Evolutionary conservation across 169 alveolate species (phyloP).

Genomic region (Theileria annulata): DNA sequence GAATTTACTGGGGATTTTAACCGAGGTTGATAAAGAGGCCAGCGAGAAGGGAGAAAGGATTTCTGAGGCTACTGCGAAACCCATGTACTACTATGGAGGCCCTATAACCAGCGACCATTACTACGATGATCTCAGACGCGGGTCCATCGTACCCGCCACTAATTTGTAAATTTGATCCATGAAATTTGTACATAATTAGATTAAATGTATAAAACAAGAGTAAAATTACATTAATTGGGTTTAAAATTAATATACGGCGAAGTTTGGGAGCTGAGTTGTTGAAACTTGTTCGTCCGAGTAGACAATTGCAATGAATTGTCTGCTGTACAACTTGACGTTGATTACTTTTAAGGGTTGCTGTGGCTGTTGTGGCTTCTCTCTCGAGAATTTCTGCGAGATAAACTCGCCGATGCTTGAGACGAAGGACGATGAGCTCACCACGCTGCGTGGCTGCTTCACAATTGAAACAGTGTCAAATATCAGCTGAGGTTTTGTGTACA

Average conservation of each 20-base stretch:
- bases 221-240: not conserved
- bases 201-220: not conserved
- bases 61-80: not conserved
- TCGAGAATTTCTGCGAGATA: slow-evolving; percentile 32
- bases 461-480: slow-evolving; percentile 51
- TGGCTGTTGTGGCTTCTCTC: slow-evolving; percentile 21
- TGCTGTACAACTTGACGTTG: slow-evolving; percentile 30
- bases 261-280: slow-evolving; percentile 52
- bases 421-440: slow-evolving; percentile 3
- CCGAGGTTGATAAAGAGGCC: slow-evolving; percentile 4
- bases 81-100: slow-evolving; percentile 51
- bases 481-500: slow-evolving; percentile 33
- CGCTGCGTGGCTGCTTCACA: slow-evolving; percentile 3
- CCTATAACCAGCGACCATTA: slow-evolving; percentile 64
- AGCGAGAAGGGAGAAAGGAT: not conserved
- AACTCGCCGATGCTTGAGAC: slow-evolving; percentile 58
- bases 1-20: slow-evolving; percentile 27
- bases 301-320: slow-evolving; percentile 41
- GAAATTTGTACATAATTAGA: no score
- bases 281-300: slow-evolving; percentile 39
- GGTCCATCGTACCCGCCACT: slow-evolving; percentile 62
- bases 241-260: slow-evolving; percentile 3
- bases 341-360: slow-evolving; percentile 10
- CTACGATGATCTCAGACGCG: slow-evolving; percentile 61
- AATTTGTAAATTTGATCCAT: slow-evolving; percentile 9